Evolutionary conservation across 2,329 filamentous ascomycete species (phyloP).

Genomic region (Thelonectria olida): DNA sequence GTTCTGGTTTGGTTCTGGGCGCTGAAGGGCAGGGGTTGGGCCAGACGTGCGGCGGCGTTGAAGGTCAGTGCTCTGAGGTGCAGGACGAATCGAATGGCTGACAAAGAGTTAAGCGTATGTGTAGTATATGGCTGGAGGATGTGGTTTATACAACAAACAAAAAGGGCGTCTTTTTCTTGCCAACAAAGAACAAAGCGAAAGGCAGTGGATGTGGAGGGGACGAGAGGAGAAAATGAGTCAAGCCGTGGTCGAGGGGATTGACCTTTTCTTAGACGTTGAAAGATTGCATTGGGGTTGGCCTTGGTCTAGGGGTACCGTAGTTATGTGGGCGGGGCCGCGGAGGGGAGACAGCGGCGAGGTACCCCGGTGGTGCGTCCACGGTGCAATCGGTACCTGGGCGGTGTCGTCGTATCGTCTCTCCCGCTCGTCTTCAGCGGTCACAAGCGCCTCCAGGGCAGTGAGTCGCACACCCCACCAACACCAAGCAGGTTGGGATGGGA

Average conservation of each 20-base stretch:
- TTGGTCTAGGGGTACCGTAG: not conserved
- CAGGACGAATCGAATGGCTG: not conserved
- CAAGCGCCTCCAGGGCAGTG: conserved; percentile 13
- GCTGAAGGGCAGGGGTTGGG: conserved; percentile 26
- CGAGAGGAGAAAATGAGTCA: not conserved
- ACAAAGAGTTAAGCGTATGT: not conserved
- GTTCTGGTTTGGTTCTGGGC: conserved; percentile 17
- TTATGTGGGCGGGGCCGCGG: conserved; percentile 11
- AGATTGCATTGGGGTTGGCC: conserved; percentile 12
- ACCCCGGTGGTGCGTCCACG: conserved; percentile 1
- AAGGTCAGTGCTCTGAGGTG: conserved; percentile 11
- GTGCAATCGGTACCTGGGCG: conserved; percentile 15
- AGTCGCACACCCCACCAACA: conserved; percentile 2
- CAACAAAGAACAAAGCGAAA: not conserved
- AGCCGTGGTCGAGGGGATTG: conserved; percentile 8
- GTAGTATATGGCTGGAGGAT: no score
- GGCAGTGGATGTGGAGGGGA: not conserved
- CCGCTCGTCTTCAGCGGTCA: conserved; percentile 6
- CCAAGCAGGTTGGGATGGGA: no score
- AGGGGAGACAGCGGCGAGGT: conserved; percentile 12
- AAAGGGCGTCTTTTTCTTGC: not conserved
- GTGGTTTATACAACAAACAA: no score
- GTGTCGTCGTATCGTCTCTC: conserved; percentile 5
- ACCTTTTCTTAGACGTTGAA: conserved; percentile 20
- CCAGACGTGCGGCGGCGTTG: conserved; percentile 27